Percentiles rank a stretch among this genome's conserved stretches.
These are phyloP conservation scores for Cytospora schulzeri DNA, from an alignment of 2,329 filamentous ascomycete species.

Conservation along the genomic window DNA sequence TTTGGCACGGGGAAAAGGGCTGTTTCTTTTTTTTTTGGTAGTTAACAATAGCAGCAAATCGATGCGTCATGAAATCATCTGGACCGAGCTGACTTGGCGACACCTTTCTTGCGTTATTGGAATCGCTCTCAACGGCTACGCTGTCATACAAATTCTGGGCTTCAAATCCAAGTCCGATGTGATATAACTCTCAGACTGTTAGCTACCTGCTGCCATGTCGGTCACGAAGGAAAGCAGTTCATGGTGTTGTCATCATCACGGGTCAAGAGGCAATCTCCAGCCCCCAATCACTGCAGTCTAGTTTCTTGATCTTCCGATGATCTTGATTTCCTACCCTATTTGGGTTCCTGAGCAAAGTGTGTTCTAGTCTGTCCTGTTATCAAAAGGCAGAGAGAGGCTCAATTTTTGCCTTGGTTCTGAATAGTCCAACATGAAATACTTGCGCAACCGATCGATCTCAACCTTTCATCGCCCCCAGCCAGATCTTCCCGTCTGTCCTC, in stretches of 20 bases:
- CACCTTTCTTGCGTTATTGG: too few species aligned
- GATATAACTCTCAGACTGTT: too few species aligned
- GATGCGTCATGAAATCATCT: background rate
- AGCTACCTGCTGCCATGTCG: too few species aligned
- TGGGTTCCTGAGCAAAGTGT: too few species aligned
- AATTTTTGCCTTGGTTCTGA: background rate
- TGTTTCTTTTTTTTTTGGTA: background rate
- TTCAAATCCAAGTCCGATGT: too few species aligned
- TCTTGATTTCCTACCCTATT: too few species aligned
- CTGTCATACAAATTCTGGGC: background rate
- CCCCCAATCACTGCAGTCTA: too few species aligned
- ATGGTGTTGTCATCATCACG: too few species aligned
- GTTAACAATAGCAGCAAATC: conserved; percentile 15
- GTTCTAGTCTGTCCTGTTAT: background rate
- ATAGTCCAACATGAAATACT: background rate
- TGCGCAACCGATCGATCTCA: background rate
- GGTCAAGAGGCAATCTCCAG: too few species aligned
- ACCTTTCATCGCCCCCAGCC: background rate
- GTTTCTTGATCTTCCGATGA: too few species aligned
- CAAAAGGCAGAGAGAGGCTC: background rate
- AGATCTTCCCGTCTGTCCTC: background rate
- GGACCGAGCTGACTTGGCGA: background rate
- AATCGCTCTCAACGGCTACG: background rate
- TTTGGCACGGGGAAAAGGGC: conserved; percentile 1
- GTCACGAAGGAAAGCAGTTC: too few species aligned